These are phyloP conservation scores for Aspergillus sp. DNA, from an alignment of 2,329 filamentous ascomycete genomes.

Conservation along the genomic window DNA sequence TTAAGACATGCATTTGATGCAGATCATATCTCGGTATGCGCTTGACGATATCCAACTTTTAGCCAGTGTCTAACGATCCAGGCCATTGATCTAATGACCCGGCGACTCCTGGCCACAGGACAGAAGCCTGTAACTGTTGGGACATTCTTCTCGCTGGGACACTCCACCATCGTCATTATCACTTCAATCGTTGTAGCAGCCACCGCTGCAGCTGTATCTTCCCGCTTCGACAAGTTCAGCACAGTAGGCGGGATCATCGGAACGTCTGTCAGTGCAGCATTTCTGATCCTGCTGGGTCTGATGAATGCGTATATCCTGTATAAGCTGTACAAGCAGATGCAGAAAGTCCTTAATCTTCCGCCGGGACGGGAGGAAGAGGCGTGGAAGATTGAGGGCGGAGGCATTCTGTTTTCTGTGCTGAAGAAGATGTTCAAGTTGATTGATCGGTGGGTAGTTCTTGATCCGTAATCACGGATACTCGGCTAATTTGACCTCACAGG, in stretches of 20 bases:
- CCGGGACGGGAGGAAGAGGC: conserved; percentile 51
- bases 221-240: conserved; percentile 77
- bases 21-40: conserved; percentile 72
- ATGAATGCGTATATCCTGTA: conserved; percentile 86
- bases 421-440: conserved; percentile 74
- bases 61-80: conserved; percentile 19
- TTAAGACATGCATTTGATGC: conserved; percentile 94
- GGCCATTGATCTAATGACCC: conserved; percentile 93
- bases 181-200: conserved; percentile 92
- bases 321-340: conserved; percentile 70
- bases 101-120: conserved; percentile 80
- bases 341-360: conserved; percentile 54
- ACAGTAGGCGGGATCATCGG: conserved; percentile 85
- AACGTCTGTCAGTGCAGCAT: conserved; percentile 78
- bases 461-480: no score
- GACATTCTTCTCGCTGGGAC: conserved; percentile 90
- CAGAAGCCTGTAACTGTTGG: conserved; percentile 88
- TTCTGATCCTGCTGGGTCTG: conserved; percentile 76
- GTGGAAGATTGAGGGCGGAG: conserved; percentile 73
- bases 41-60: background rate
- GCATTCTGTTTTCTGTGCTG: conserved; percentile 70
- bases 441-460: conserved; percentile 42
- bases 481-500: conserved; percentile 19
- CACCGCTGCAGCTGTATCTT: conserved; percentile 78
- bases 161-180: conserved; percentile 87